Evolutionary conservation across 441 rosid genomes (phyloP).

Genomic region (Erodium trifolium): DNA sequence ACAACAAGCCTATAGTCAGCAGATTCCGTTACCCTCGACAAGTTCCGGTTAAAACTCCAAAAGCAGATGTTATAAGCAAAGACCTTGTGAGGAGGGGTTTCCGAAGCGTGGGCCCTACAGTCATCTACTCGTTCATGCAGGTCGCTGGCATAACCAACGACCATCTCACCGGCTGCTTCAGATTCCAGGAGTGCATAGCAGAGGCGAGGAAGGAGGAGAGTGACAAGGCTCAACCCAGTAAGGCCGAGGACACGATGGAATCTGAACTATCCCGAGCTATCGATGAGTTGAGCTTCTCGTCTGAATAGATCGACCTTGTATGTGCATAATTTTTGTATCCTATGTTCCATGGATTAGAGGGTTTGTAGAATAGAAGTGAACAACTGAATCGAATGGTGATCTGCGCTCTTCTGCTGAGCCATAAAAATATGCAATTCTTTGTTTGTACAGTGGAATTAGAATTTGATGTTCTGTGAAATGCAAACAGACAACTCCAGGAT

Average conservation of each 20-base stretch:
- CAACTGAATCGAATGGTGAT: not conserved
- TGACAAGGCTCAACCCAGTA: slow-evolving; percentile 20
- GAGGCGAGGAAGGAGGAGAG: slow-evolving; percentile 44
- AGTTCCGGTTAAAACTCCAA: slow-evolving; percentile 74
- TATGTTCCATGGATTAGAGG: not conserved
- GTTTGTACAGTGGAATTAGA: slow-evolving; percentile 5
- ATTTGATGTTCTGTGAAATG: not conserved
- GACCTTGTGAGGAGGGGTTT: slow-evolving; percentile 84
- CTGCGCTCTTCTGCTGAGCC: not conserved
- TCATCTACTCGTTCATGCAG: slow-evolving; percentile 82
- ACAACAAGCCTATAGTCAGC: slow-evolving; percentile 61
- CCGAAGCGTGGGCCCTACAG: slow-evolving; percentile 77
- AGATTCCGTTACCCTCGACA: slow-evolving; percentile 71
- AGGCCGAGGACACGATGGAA: slow-evolving; percentile 18
- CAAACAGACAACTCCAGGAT: no score
- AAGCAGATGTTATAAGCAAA: slow-evolving; percentile 80
- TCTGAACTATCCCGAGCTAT: slow-evolving; percentile 37
- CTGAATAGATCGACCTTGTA: slow-evolving; percentile 25
- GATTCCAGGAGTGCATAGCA: slow-evolving; percentile 60
- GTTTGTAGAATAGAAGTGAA: slow-evolving; percentile 3
- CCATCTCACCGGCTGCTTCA: slow-evolving; percentile 72
- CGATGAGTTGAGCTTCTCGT: slow-evolving; percentile 39
- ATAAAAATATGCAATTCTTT: not conserved
- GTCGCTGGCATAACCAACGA: slow-evolving; percentile 67
- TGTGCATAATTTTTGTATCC: not conserved